phyloP scores from a whole-genome alignment of 441 rosid species.

The Syzygium syzygioides region DNA sequence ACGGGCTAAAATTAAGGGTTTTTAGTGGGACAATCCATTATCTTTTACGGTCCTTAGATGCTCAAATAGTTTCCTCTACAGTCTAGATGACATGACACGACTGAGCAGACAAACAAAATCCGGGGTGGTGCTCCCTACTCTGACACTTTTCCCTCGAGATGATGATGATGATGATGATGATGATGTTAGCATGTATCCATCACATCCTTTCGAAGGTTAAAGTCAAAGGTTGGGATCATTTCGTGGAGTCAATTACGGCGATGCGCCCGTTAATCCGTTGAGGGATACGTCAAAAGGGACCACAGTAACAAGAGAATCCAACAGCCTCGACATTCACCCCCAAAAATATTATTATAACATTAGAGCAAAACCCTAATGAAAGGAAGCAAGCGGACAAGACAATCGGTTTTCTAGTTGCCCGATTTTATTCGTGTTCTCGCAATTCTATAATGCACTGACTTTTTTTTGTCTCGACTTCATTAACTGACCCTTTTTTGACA shows the following conservation, averaged over 20 bases:
- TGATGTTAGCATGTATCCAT: background rate
- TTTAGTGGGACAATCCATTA: background rate
- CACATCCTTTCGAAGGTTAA: background rate
- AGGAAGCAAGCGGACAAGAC: background rate
- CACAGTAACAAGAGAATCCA: background rate
- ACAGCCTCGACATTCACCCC: background rate
- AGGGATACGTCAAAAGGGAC: background rate
- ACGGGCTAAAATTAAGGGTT: background rate
- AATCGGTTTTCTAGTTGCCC: background rate
- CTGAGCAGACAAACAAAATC: background rate
- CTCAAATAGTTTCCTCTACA: background rate
- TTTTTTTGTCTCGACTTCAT: background rate
- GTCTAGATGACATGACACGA: background rate
- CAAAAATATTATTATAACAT: background rate
- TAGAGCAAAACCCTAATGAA: background rate
- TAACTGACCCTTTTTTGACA: background rate
- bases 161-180: background rate
- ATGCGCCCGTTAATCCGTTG: background rate
- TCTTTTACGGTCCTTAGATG: background rate
- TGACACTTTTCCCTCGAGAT: background rate
- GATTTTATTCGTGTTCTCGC: background rate
- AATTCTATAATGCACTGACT: background rate
- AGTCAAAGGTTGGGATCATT: background rate
- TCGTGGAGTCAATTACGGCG: background rate
- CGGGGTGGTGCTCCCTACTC: background rate